A percentile compares a stretch with the other conserved stretches of the same genome.
Evolutionary conservation across 345 rosid genomes (phyloP).

Genomic region (Corchorus olitorius): DNA sequence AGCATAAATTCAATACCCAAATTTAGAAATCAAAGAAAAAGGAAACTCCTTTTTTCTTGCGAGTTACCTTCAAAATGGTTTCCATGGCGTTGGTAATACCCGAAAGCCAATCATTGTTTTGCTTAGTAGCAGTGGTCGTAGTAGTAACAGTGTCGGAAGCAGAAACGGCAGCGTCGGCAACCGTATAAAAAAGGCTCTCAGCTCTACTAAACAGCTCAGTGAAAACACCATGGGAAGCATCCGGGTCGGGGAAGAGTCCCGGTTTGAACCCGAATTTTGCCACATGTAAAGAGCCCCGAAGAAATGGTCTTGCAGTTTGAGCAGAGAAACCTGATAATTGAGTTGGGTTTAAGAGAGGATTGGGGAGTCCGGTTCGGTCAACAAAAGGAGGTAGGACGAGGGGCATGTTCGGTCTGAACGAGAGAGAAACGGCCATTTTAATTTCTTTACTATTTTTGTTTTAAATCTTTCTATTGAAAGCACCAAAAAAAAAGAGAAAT

Average conservation of each 20-base stretch:
- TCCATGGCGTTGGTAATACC: constrained; percentile 86
- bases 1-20: not conserved
- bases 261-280: constrained; percentile 16
- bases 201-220: constrained; percentile 50
- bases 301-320: constrained; percentile 3
- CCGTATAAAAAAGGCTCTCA: constrained; percentile 58
- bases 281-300: constrained; percentile 13
- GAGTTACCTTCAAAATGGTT: constrained; percentile 70
- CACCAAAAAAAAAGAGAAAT: too few species aligned
- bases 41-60: not conserved
- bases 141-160: constrained; percentile 48
- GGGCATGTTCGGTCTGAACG: not conserved
- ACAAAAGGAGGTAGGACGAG: constrained; percentile 5
- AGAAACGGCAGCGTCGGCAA: constrained; percentile 90
- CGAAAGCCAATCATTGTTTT: constrained; percentile 84
- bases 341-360: constrained; percentile 9
- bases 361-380: not conserved
- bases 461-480: too few species aligned
- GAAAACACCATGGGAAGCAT: constrained; percentile 35
- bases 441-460: not conserved
- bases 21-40: not conserved
- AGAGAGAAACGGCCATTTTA: constrained; percentile 7
- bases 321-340: constrained; percentile 7
- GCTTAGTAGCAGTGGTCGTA: constrained; percentile 42
- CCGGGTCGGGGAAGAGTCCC: constrained; percentile 14